Conservation (phyloP, 495 filamentous ascomycete genomes). For the Usnea hakonensis region DNA sequence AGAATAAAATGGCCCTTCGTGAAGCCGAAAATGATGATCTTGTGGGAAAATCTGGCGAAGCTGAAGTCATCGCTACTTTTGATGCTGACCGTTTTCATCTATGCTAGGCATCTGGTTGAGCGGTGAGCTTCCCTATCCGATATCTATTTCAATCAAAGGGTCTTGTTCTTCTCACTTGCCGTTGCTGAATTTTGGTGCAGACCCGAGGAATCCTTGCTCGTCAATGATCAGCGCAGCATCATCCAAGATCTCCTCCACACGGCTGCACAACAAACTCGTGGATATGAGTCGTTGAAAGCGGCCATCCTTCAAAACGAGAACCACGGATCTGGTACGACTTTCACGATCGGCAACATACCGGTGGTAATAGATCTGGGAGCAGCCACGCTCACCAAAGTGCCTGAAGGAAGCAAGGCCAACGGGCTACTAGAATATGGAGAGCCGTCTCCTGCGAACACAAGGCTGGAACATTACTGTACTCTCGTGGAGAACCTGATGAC, state of each 20-base stretch:
- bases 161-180: not conserved
- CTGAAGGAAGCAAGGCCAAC: not conserved
- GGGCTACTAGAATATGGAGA: not conserved
- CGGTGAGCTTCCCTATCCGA: not conserved
- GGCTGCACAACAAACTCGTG: not conserved
- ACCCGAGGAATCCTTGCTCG: not conserved
- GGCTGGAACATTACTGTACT: not conserved
- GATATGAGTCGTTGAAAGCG: not conserved
- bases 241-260: constrained; percentile 1
- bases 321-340: not conserved
- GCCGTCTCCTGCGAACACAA: not conserved
- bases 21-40: constrained; percentile 23
- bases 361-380: not conserved
- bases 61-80: constrained; percentile 32
- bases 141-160: not conserved
- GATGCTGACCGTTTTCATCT: constrained; percentile 33
- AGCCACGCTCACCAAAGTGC: not conserved
- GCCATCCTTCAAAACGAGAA: not conserved
- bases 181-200: not conserved
- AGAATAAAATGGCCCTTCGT: constrained; percentile 23
- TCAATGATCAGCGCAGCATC: not conserved
- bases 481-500: not conserved
- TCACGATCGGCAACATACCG: not conserved
- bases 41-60: constrained; percentile 27
- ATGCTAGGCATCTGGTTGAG: constrained; percentile 23